Evolutionary conservation across 805 yeast genomes (phyloP).

Genomic region (Candida quercuum): DNA sequence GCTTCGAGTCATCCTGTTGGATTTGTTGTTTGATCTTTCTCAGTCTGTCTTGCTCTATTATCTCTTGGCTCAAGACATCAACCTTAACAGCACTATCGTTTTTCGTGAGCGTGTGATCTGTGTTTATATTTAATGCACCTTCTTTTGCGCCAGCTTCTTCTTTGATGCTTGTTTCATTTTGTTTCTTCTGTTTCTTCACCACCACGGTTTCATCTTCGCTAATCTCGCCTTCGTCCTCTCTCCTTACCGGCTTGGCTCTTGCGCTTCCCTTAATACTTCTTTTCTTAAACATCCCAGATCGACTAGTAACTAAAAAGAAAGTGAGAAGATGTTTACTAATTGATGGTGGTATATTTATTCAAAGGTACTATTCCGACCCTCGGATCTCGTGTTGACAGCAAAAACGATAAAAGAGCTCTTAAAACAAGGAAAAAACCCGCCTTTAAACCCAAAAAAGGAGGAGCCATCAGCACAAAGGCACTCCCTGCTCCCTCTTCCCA

Average conservation of each 20-base stretch:
- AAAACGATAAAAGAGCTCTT: background rate
- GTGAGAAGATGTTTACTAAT: no score
- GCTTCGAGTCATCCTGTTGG: constrained; percentile 23
- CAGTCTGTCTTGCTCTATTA: constrained; percentile 13
- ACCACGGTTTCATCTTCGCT: constrained; percentile 4
- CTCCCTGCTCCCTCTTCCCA: no score
- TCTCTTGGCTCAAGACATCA: constrained; percentile 18
- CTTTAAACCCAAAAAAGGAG: no score
- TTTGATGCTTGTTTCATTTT: background rate
- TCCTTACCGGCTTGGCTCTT: constrained; percentile 6
- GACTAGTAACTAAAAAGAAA: no score
- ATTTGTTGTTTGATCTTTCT: constrained; percentile 6
- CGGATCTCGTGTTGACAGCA: background rate
- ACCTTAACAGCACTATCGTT: constrained; percentile 22
- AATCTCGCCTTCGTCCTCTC: constrained; percentile 9
- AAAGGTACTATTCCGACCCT: background rate
- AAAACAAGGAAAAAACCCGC: background rate
- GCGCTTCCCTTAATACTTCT: constrained; percentile 22
- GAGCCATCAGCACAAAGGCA: background rate
- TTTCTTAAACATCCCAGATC: constrained; percentile 35
- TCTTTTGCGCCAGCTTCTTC: background rate
- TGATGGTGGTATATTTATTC: no score
- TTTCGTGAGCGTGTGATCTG: constrained; percentile 1
- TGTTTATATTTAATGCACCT: background rate
- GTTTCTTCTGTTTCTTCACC: constrained; percentile 5